These are phyloP conservation scores for Pichia kudriavzevii DNA, from an alignment of 1,139 yeast species.

Conservation along the genomic window DNA sequence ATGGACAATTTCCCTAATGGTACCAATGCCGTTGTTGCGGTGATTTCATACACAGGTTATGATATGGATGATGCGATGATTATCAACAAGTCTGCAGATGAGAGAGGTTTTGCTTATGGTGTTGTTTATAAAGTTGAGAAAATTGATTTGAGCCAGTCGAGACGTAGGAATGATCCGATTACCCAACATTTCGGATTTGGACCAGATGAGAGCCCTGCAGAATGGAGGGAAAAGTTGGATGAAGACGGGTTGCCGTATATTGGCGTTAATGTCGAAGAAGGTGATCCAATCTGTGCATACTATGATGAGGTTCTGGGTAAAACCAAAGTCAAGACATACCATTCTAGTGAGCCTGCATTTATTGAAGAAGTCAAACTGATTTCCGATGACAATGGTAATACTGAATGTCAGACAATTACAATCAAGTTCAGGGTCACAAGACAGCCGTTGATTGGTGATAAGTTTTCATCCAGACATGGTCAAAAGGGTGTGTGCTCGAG, in stretches of 20 bases:
- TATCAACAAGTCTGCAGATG: conserved; percentile 92
- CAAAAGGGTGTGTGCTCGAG: conserved; percentile 99
- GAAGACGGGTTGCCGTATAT: conserved; percentile 89
- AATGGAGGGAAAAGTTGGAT: conserved; percentile 83
- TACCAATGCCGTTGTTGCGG: conserved; percentile 97
- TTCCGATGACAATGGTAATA: conserved; percentile 73
- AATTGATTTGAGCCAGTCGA: conserved; percentile 67
- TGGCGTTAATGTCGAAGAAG: conserved; percentile 85
- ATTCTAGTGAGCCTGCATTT: conserved; percentile 89
- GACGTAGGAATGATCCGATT: conserved; percentile 91
- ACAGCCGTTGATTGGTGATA: conserved; percentile 94
- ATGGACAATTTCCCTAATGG: conserved; percentile 99
- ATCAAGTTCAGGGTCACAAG: conserved; percentile 89
- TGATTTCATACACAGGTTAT: conserved; percentile 95
- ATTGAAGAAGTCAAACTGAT: conserved; percentile 91
- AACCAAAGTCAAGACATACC: conserved; percentile 88
- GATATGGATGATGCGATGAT: conserved; percentile 99
- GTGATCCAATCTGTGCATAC: conserved; percentile 92
- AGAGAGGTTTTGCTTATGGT: conserved; percentile 97
- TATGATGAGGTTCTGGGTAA: conserved; percentile 87
- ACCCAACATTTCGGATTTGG: conserved; percentile 96
- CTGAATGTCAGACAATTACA: conserved; percentile 77
- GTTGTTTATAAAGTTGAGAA: conserved; percentile 93
- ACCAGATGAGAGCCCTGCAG: conserved; percentile 81
- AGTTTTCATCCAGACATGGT: conserved; percentile 97